These are phyloP conservation scores for Starmera quercuum DNA, from an alignment of 805 yeast genomes.

Conservation along the genomic window DNA sequence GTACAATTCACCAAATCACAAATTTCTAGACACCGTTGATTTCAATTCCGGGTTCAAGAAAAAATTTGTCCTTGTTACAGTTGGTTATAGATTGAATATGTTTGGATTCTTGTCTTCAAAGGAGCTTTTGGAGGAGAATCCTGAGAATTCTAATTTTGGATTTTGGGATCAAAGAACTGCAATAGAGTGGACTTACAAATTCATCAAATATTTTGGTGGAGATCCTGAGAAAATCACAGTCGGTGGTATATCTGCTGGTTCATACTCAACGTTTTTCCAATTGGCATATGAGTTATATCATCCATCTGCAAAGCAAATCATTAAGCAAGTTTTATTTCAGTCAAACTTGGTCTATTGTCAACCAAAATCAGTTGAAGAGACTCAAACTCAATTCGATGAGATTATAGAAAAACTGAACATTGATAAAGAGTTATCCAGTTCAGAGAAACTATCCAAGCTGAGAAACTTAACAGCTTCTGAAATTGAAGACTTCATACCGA, in stretches of 20 bases:
- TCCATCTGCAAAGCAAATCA: constrained; percentile 29
- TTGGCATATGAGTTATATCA: constrained; percentile 34
- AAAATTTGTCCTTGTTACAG: constrained; percentile 28
- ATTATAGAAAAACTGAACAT: constrained; percentile 21
- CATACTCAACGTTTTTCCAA: constrained; percentile 33
- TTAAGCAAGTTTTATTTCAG: constrained; percentile 27
- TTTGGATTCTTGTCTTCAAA: constrained; percentile 29
- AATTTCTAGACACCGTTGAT: constrained; percentile 18
- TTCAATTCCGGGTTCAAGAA: constrained; percentile 20
- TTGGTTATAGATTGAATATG: constrained; percentile 34
- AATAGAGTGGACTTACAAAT: constrained; percentile 35
- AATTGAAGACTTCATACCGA: constrained; percentile 19
- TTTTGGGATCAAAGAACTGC: constrained; percentile 41
- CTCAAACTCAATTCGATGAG: constrained; percentile 29
- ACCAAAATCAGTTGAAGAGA: constrained; percentile 29
- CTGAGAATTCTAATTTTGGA: constrained; percentile 29
- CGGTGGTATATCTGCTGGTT: constrained; percentile 42
- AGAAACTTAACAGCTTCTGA: constrained; percentile 12
- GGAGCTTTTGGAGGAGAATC: constrained; percentile 28
- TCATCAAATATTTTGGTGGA: constrained; percentile 40
- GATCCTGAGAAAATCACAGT: constrained; percentile 33
- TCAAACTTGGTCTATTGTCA: constrained; percentile 31
- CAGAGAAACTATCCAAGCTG: constrained; percentile 16
- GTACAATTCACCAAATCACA: constrained; percentile 22
- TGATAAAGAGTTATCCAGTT: constrained; percentile 5